phyloP scores from a whole-genome alignment of 73 alveolate genomes.

The Tetrahymena malaccensis region DNA sequence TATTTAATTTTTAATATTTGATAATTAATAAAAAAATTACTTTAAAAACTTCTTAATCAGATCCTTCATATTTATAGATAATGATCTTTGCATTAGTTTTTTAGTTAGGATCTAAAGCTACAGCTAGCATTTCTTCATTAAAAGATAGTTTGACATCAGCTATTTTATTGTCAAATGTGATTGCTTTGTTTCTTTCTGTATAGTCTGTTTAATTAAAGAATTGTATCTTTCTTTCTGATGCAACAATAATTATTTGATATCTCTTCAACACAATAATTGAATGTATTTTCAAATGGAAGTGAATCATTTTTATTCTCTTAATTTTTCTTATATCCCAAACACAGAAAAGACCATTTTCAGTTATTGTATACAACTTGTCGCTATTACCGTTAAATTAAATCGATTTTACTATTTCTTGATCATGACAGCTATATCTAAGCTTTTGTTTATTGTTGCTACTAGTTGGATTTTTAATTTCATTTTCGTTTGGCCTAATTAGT shows the following conservation, averaged over 20 bases:
- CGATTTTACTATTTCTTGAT: neutral
- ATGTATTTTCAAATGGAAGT: neutral
- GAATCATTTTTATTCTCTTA: neutral
- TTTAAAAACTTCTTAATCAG: constrained; percentile 56
- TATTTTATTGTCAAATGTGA: constrained; percentile 1
- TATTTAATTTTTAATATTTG: neutral
- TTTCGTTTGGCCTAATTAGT: constrained; percentile 40
- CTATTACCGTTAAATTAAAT: neutral
- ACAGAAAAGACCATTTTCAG: neutral
- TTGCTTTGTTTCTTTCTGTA: neutral
- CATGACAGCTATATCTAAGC: neutral
- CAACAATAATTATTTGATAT: neutral
- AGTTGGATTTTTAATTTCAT: constrained; percentile 10
- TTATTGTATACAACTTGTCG: neutral
- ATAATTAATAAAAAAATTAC: constrained; percentile 47
- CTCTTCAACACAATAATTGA: neutral
- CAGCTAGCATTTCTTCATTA: constrained; percentile 35
- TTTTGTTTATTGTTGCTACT: neutral
- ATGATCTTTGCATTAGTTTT: constrained; percentile 32
- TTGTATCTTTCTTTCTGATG: neutral
- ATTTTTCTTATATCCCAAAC: neutral
- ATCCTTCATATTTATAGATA: constrained; percentile 25
- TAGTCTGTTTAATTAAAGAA: neutral
- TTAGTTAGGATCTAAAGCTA: constrained; percentile 17
- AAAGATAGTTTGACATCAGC: constrained; percentile 34